phyloP scores from a whole-genome alignment of 495 filamentous ascomycete genomes.

The Tirmania nivea region DNA sequence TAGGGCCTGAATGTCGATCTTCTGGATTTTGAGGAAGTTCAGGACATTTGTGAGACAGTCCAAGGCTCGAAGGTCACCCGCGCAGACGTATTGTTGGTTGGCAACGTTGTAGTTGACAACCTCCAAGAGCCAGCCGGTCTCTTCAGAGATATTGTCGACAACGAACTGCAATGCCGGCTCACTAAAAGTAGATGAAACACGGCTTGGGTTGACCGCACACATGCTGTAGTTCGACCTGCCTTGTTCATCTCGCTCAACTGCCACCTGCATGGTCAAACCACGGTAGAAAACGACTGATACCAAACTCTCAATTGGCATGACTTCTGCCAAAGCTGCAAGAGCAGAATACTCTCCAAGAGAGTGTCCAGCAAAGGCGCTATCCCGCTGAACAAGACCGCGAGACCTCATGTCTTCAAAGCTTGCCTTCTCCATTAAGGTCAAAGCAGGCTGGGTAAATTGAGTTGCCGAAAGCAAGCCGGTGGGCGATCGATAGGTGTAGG shows the following conservation, averaged over 20 bases:
- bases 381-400: conserved; percentile 85
- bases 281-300: conserved; percentile 98
- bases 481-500: conserved; percentile 91
- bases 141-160: conserved; percentile 74
- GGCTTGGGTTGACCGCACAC: conserved; percentile 94
- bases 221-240: conserved; percentile 95
- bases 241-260: conserved; percentile 80
- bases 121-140: conserved; percentile 84
- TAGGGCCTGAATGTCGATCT: conserved; percentile 84
- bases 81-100: conserved; percentile 96
- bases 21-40: conserved; percentile 86
- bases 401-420: conserved; percentile 97
- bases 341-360: conserved; percentile 97
- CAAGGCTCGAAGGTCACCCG: conserved; percentile 85
- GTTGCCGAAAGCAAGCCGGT: conserved; percentile 91
- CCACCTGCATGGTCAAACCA: conserved; percentile 97
- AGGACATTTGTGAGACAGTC: conserved; percentile 80
- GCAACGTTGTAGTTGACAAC: conserved; percentile 99
- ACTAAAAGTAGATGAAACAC: conserved; percentile 69
- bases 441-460: conserved; percentile 91
- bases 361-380: conserved; percentile 93
- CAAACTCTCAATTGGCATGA: conserved; percentile 96
- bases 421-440: conserved; percentile 98
- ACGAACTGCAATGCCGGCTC: conserved; percentile 91
- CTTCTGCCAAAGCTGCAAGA: conserved; percentile 84